phyloP scores from a whole-genome alignment of 192 early-diverging fungal species.

The Rhizophagus sp. region DNA sequence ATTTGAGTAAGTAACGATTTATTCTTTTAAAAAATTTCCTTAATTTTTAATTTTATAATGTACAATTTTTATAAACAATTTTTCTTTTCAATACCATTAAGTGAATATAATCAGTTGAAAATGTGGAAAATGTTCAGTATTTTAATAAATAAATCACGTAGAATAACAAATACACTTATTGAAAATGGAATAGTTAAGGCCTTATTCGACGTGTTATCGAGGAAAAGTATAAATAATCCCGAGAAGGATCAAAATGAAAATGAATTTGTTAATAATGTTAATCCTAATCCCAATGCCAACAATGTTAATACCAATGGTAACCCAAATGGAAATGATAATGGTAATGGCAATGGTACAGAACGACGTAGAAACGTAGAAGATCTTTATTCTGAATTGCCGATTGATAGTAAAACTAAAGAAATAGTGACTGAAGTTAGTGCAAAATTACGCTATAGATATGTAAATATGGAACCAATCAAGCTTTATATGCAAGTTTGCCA shows the following conservation, averaged over 20 bases:
- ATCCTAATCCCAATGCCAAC: not conserved
- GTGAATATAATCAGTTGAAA: not conserved
- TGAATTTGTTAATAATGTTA: not conserved
- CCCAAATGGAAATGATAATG: not conserved
- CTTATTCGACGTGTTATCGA: not conserved
- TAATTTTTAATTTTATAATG: not conserved
- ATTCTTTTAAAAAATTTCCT: not conserved
- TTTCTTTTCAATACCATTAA: not conserved
- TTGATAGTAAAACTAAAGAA: not conserved
- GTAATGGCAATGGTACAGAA: not conserved
- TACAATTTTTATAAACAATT: not conserved
- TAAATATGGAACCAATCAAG: not conserved
- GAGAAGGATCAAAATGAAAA: not conserved
- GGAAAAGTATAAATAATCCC: not conserved
- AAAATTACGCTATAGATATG: not conserved
- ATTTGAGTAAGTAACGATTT: not conserved
- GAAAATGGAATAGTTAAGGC: not conserved
- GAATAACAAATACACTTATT: not conserved
- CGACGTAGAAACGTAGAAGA: not conserved
- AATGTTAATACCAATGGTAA: not conserved
- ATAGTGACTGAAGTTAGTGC: not conserved
- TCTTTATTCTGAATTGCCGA: not conserved
- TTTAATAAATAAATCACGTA: not conserved
- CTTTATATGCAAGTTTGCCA: not conserved
- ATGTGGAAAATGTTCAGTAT: constrained; percentile 9